phyloP scores from a whole-genome alignment of 177 flowering plant genomes.

The Vitis hybrid region DNA sequence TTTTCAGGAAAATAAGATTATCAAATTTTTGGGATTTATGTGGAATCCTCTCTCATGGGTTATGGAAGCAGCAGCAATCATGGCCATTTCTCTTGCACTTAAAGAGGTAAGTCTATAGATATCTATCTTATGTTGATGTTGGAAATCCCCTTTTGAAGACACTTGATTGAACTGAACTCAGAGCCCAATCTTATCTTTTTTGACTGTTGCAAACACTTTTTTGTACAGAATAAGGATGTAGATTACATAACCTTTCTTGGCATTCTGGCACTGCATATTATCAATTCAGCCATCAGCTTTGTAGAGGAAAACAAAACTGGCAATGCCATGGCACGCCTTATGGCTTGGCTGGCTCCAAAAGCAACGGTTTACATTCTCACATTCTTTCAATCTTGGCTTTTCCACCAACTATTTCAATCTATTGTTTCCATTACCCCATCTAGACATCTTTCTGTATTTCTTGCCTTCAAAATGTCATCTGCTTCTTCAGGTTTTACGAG shows the following conservation, averaged over 20 bases:
- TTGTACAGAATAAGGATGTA: constrained; percentile 12
- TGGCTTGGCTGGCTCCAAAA: constrained; percentile 36
- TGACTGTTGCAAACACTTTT: not conserved
- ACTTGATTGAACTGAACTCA: no score
- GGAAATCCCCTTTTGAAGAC: no score
- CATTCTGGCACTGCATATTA: constrained; percentile 21
- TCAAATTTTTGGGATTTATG: constrained; percentile 40
- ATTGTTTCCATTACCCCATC: not conserved
- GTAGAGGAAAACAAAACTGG: constrained; percentile 40
- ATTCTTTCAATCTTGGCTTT: not conserved
- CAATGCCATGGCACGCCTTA: constrained; percentile 35
- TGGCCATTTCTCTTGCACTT: constrained; percentile 30
- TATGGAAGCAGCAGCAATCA: constrained; percentile 38
- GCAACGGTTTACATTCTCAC: constrained; percentile 20
- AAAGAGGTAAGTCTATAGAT: constrained; percentile 19
- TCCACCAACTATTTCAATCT: not conserved
- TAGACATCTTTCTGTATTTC: not conserved
- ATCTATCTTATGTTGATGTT: no score
- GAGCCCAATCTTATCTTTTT: not conserved
- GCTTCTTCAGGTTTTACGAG: constrained; percentile 19
- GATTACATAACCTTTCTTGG: constrained; percentile 33
- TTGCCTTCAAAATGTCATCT: not conserved
- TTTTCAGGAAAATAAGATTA: constrained; percentile 26
- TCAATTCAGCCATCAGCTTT: constrained; percentile 36
- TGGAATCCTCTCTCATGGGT: constrained; percentile 43